These are phyloP conservation scores for Tinospora cordifolia DNA, from an alignment of 164 flowering plant genomes.

Conservation along the genomic window DNA sequence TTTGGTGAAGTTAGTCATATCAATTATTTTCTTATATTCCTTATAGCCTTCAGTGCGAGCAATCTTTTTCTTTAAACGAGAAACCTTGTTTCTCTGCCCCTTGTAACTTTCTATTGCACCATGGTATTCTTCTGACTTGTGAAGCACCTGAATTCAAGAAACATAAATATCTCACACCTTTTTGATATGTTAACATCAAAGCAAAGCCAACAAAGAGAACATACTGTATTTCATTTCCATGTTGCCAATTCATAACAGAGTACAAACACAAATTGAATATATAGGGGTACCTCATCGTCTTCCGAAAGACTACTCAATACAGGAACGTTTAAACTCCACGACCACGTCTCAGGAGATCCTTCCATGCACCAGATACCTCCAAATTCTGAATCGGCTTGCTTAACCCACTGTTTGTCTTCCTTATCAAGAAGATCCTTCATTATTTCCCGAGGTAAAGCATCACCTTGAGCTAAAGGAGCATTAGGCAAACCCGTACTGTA, in stretches of 20 bases:
- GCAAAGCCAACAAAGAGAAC: not conserved
- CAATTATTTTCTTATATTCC: constrained; percentile 70
- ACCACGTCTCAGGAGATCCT: constrained; percentile 96
- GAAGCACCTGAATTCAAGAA: constrained; percentile 32
- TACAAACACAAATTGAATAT: not conserved
- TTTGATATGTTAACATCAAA: not conserved
- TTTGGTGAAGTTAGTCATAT: constrained; percentile 48
- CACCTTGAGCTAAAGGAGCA: constrained; percentile 61
- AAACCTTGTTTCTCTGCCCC: constrained; percentile 66
- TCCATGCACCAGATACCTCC: constrained; percentile 78
- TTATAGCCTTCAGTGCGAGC: constrained; percentile 69
- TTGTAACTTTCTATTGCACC: constrained; percentile 58
- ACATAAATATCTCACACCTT: not conserved
- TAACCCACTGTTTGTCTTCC: constrained; percentile 66
- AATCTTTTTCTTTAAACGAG: constrained; percentile 80
- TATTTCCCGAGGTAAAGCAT: constrained; percentile 70
- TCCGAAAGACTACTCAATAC: constrained; percentile 80
- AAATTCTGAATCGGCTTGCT: constrained; percentile 61
- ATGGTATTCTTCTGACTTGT: constrained; percentile 45
- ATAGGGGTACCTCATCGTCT: constrained; percentile 50
- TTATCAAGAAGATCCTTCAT: constrained; percentile 62
- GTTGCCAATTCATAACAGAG: not conserved
- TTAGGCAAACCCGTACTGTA: constrained; percentile 82
- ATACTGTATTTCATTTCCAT: not conserved
- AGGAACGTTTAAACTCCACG: constrained; percentile 96